Conservation (phyloP, 1,139 yeast genomes). For the Diutina mesorugosa region DNA sequence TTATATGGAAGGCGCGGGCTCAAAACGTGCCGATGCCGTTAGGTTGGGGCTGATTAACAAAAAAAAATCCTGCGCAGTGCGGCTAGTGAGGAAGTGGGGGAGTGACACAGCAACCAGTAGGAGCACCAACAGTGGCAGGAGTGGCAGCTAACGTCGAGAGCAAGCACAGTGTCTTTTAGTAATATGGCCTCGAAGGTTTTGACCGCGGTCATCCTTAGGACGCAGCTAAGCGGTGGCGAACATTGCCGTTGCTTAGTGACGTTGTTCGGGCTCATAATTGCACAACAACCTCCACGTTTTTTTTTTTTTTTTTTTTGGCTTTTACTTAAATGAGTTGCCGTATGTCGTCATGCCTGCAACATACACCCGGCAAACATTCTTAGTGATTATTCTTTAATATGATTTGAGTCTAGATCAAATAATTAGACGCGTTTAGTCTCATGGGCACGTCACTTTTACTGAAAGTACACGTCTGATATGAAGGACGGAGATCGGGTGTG, state of each 20-base stretch:
- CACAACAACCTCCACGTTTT: neutral
- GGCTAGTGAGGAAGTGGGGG: neutral
- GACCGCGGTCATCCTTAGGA: neutral
- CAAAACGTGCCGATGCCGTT: neutral
- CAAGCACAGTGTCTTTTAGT: neutral
- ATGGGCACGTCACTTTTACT: no score
- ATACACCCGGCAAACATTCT: no score
- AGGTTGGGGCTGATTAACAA: neutral
- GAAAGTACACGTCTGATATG: neutral
- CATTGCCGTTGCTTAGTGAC: neutral
- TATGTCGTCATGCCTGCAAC: no score
- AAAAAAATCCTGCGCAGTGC: neutral
- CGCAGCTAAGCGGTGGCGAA: neutral
- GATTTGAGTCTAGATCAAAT: no score
- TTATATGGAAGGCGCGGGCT: neutral
- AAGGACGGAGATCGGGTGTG: neutral
- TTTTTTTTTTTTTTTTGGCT: no score
- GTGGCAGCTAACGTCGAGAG: neutral
- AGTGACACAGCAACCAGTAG: neutral
- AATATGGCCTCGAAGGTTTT: neutral
- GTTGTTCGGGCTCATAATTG: neutral
- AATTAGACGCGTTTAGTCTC: neutral
- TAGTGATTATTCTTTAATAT: no score
- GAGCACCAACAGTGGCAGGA: neutral
- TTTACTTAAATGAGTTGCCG: no score